Evolutionary conservation across 1,284 basidiomycete genomes (phyloP).

Genomic region (Rhodotorula sp.): DNA sequence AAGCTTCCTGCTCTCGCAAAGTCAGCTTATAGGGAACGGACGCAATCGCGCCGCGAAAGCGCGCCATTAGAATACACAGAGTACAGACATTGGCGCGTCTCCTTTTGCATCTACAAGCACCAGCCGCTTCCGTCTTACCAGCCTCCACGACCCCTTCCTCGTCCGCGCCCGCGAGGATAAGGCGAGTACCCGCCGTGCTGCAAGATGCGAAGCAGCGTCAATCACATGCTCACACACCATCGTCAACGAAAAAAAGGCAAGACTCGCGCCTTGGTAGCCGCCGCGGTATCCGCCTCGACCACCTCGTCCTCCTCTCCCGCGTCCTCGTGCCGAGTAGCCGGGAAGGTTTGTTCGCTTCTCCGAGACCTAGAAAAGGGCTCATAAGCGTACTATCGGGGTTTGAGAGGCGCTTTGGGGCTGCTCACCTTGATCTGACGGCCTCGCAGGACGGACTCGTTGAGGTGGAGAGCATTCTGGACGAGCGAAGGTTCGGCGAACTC

Average conservation of each 20-base stretch:
- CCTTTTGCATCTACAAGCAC: background rate
- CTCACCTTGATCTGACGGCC: constrained; percentile 86
- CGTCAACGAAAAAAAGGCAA: too few species aligned
- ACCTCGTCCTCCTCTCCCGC: constrained; percentile 60
- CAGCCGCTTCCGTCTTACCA: constrained; percentile 1
- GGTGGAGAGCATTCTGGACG: constrained; percentile 86
- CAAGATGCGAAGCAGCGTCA: too few species aligned
- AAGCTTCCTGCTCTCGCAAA: too few species aligned
- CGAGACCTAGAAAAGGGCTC: constrained; percentile 62
- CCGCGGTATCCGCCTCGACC: constrained; percentile 66
- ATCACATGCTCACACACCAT: background rate
- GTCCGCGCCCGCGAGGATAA: constrained; percentile 28
- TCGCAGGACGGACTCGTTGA: constrained; percentile 93
- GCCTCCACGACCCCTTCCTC: constrained; percentile 20
- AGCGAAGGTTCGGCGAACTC: constrained; percentile 95
- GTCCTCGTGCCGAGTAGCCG: constrained; percentile 60
- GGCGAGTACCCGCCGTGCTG: constrained; percentile 35
- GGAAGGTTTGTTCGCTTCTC: constrained; percentile 91
- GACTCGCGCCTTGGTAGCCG: constrained; percentile 55
- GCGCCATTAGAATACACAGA: too few species aligned
- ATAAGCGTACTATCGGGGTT: background rate
- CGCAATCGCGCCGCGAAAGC: too few species aligned
- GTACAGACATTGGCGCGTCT: too few species aligned
- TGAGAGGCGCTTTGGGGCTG: background rate
- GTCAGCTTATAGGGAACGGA: too few species aligned